Conservation (phyloP, 129 eudicot species). For the Erigeron canadensis region DNA sequence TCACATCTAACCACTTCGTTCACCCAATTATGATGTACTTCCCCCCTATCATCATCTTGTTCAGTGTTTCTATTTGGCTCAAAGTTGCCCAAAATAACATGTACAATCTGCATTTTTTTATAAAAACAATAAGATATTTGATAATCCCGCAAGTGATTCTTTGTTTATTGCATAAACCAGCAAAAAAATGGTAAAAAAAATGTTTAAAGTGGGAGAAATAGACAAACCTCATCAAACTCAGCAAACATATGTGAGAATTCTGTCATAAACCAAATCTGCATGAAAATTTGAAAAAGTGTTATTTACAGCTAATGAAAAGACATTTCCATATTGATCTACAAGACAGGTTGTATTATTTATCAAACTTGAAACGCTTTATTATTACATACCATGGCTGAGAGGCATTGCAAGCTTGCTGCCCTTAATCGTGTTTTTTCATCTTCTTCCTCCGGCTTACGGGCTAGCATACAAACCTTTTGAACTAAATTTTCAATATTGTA, state of each 20-base stretch:
- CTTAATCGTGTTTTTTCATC: conserved; percentile 55
- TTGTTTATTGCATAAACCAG: background rate
- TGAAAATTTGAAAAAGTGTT: conserved; percentile 9
- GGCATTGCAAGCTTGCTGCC: conserved; percentile 95
- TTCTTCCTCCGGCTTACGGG: conserved; percentile 58
- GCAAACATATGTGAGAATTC: conserved; percentile 80
- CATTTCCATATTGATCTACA: background rate
- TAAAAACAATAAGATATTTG: background rate
- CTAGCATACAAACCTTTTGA: conserved; percentile 59
- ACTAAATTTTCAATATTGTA: conserved; percentile 72
- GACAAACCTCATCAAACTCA: conserved; percentile 72
- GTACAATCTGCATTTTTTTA: conserved; percentile 55
- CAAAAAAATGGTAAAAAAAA: background rate
- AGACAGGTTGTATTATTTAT: background rate
- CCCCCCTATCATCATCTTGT: conserved; percentile 62
- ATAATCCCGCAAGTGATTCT: background rate
- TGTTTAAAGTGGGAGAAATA: conserved; percentile 1
- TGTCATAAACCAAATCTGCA: conserved; percentile 95
- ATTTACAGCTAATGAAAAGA: background rate
- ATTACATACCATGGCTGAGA: conserved; percentile 85
- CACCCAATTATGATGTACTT: conserved; percentile 92
- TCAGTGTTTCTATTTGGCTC: conserved; percentile 38
- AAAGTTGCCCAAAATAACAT: conserved; percentile 66
- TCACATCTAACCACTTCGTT: conserved; percentile 89
- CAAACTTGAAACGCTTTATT: conserved; percentile 9